Conservation (phyloP, 345 rosid genomes). For the Toxicodendron radicans region DNA sequence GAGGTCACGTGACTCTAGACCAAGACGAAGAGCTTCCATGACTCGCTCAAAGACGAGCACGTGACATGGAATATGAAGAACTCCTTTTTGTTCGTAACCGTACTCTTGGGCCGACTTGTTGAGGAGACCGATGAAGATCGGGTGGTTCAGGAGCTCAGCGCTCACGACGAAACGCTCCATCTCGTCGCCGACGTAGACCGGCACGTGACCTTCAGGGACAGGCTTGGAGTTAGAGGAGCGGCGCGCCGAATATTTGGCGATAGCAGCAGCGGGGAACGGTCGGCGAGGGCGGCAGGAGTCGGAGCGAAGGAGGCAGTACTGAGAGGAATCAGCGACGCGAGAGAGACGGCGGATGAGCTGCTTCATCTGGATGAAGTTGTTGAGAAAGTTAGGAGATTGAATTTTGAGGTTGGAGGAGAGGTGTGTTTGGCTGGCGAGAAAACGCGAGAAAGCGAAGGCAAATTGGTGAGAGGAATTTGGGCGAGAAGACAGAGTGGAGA, state of each 20-base stretch:
- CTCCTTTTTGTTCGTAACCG: constrained; percentile 95
- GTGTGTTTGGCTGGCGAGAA: constrained; percentile 8
- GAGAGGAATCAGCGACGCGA: constrained; percentile 81
- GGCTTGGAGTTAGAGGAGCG: constrained; percentile 23
- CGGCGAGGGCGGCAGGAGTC: constrained; percentile 34
- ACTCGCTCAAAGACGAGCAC: constrained; percentile 77
- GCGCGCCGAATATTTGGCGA: constrained; percentile 26
- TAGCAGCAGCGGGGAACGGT: constrained; percentile 19
- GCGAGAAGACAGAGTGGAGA: constrained; percentile 6
- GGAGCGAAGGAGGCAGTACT: constrained; percentile 73
- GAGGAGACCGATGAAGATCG: constrained; percentile 67
- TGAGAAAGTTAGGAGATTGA: neutral
- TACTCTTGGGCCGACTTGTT: constrained; percentile 89
- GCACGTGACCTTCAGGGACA: constrained; percentile 83
- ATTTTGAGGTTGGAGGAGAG: no score
- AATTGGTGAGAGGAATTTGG: neutral
- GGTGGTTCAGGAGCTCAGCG: constrained; percentile 89
- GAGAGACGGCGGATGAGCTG: constrained; percentile 84
- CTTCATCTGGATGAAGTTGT: constrained; percentile 48
- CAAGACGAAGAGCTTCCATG: constrained; percentile 82
- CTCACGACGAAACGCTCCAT: constrained; percentile 85
- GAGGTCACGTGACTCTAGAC: constrained; percentile 53
- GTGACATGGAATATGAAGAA: constrained; percentile 83
- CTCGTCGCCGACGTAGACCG: constrained; percentile 92
- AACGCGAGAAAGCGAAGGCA: constrained; percentile 5